Conservation (phyloP, 1,139 yeast species). For the Suhomyces bolitotheri region DNA sequence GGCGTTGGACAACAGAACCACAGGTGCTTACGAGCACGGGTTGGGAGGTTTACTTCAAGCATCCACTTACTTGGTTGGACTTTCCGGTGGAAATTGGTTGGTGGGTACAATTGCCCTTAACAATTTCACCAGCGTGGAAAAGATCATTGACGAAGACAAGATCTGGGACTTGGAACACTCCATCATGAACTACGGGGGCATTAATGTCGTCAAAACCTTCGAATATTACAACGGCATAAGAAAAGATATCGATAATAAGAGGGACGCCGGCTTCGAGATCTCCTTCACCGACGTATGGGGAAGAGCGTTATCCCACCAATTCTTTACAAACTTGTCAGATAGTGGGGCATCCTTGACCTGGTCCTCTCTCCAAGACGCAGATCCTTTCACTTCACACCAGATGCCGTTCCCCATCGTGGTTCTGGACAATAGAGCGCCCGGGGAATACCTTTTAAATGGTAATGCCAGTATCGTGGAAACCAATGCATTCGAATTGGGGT, state of each 20-base stretch:
- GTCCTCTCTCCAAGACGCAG: slow-evolving; percentile 57
- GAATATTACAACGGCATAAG: slow-evolving; percentile 55
- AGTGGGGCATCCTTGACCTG: slow-evolving; percentile 67
- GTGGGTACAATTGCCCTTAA: slow-evolving; percentile 78
- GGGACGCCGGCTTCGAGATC: slow-evolving; percentile 73
- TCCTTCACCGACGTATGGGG: slow-evolving; percentile 94
- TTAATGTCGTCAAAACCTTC: slow-evolving; percentile 57
- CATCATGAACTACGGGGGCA: slow-evolving; percentile 69
- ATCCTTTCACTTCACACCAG: slow-evolving; percentile 54
- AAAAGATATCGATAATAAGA: slow-evolving; percentile 59
- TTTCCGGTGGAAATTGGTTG: slow-evolving; percentile 89
- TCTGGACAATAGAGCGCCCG: slow-evolving; percentile 78
- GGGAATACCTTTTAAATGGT: slow-evolving; percentile 50
- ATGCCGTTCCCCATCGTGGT: slow-evolving; percentile 87
- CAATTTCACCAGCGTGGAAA: slow-evolving; percentile 75
- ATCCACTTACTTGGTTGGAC: slow-evolving; percentile 72
- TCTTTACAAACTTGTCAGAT: slow-evolving; percentile 56
- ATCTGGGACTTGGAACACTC: slow-evolving; percentile 73
- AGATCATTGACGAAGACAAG: slow-evolving; percentile 47
- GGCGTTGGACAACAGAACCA: slow-evolving; percentile 28
- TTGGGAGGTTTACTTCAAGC: slow-evolving; percentile 78
- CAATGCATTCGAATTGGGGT: slow-evolving; percentile 81
- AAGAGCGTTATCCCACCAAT: slow-evolving; percentile 77
- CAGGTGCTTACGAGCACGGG: slow-evolving; percentile 56
- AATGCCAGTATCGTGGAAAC: slow-evolving; percentile 80